Conservation (phyloP, 495 filamentous ascomycete genomes). For the Chaetomium fimeti region DNA sequence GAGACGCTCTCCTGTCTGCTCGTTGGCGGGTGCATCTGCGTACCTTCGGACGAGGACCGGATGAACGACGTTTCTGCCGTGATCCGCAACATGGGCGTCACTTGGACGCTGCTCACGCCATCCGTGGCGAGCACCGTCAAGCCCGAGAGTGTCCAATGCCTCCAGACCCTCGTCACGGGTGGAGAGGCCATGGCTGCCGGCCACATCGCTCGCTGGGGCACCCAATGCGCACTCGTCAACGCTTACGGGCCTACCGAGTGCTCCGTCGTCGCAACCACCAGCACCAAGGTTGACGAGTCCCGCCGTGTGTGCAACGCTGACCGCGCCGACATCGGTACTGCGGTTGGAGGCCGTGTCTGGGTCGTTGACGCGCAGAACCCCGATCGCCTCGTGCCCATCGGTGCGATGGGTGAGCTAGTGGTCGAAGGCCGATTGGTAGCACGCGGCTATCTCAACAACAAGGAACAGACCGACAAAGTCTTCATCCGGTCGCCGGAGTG, state of each 20-base stretch:
- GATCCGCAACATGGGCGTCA: slow-evolving; percentile 31
- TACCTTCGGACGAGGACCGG: slow-evolving; percentile 39
- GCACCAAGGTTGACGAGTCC: slow-evolving; percentile 29
- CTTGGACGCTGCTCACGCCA: slow-evolving; percentile 45
- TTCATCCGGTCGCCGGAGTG: slow-evolving; percentile 36
- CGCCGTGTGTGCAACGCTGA: slow-evolving; percentile 26
- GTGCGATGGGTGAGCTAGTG: slow-evolving; percentile 46
- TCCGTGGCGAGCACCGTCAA: slow-evolving; percentile 45
- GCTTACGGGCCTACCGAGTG: slow-evolving; percentile 58
- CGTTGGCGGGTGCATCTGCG: slow-evolving; percentile 47
- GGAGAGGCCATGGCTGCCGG: slow-evolving; percentile 31
- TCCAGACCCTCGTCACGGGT: slow-evolving; percentile 30
- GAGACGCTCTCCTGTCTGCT: slow-evolving; percentile 59
- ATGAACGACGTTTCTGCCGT: slow-evolving; percentile 33
- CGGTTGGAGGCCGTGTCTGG: slow-evolving; percentile 48
- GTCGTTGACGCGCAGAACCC: slow-evolving; percentile 54
- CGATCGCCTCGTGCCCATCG: slow-evolving; percentile 50
- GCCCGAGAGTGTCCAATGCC: slow-evolving; percentile 21
- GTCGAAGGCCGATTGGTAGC: slow-evolving; percentile 45
- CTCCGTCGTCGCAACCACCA: slow-evolving; percentile 36
- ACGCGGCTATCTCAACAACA: slow-evolving; percentile 46
- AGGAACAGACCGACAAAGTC: slow-evolving; percentile 35
- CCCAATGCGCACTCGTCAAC: slow-evolving; percentile 44
- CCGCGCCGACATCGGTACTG: slow-evolving; percentile 47
- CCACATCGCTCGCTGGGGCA: slow-evolving; percentile 35